Conservation (phyloP, 345 rosid species). For the Mangifera indica region DNA sequence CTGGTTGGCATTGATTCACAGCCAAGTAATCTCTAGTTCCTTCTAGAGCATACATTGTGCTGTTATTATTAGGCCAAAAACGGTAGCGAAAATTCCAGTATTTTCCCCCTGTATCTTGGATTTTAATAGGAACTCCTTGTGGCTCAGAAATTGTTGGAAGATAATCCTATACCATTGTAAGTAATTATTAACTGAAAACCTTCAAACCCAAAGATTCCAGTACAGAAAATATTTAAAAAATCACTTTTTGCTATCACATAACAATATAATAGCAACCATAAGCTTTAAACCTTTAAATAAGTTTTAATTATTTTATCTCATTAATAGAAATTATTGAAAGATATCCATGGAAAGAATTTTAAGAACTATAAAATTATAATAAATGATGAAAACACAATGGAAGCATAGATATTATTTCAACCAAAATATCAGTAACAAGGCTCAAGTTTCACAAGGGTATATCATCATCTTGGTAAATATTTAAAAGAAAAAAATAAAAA, state of each 20-base stretch:
- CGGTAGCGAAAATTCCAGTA: slow-evolving; percentile 46
- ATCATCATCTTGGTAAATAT: neutral
- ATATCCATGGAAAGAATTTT: neutral
- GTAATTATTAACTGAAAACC: neutral
- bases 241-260: too few relatives aligned
- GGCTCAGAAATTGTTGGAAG: slow-evolving; percentile 37
- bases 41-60: slow-evolving; percentile 51
- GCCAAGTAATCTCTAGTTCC: slow-evolving; percentile 44
- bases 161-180: slow-evolving; percentile 32
- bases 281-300: neutral
- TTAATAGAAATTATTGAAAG: neutral
- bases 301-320: neutral
- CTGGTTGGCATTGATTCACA: slow-evolving; percentile 36
- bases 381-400: neutral
- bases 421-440: too few relatives aligned
- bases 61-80: slow-evolving; percentile 47
- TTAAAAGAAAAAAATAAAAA: neutral
- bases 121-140: slow-evolving; percentile 34
- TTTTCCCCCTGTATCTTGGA: slow-evolving; percentile 42
- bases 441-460: too few relatives aligned
- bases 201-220: neutral
- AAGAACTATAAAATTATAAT: neutral
- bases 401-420: neutral
- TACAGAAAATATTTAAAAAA: neutral
- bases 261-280: neutral